Conservation (phyloP, 495 filamentous ascomycete species). For the Pyronema domesticum region DNA sequence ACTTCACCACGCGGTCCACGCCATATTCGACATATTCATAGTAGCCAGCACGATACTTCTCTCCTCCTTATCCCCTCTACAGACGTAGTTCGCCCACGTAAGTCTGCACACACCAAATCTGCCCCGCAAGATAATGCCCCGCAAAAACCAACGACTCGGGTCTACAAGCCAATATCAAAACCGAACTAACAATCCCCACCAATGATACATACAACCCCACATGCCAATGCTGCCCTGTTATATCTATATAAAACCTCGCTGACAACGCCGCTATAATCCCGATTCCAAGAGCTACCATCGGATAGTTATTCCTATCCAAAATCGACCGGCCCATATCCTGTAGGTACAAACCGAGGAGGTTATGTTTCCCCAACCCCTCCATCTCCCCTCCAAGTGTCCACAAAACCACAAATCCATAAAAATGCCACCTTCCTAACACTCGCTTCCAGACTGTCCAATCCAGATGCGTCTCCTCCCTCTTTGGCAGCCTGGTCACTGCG, state of each 20-base stretch:
- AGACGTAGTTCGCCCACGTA: not conserved
- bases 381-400: constrained; percentile 1
- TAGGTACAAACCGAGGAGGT: constrained; percentile 1
- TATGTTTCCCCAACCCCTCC: not conserved
- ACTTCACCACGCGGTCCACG: not conserved
- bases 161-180: not conserved
- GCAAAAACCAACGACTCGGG: constrained; percentile 1
- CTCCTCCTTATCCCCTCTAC: constrained; percentile 1
- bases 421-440: constrained; percentile 2
- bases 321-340: not conserved
- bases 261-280: not conserved
- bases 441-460: not conserved
- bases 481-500: not conserved
- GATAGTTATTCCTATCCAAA: not conserved
- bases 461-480: not conserved
- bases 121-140: not conserved
- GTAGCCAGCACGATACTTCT: not conserved
- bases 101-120: not conserved
- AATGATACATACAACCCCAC: not conserved
- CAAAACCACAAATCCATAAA: not conserved
- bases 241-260: not conserved
- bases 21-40: not conserved
- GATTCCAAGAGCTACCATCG: not conserved
- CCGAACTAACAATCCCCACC: not conserved
- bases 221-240: constrained; percentile 1